Evolutionary conservation across 331 rosid genomes (phyloP).

Genomic region (Quercus lobata): DNA sequence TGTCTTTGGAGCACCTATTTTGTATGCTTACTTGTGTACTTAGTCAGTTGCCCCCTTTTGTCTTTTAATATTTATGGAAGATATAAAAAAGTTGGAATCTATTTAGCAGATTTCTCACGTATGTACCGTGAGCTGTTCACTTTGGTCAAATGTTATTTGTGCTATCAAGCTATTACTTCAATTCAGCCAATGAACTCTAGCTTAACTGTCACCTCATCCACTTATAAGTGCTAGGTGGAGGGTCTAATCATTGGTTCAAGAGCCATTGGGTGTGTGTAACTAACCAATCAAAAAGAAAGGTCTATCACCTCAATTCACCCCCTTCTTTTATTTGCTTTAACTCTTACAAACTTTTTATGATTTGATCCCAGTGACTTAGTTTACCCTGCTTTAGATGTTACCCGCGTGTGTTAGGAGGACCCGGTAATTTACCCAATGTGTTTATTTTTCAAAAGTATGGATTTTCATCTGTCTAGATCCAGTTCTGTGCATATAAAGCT

Average conservation of each 20-base stretch:
- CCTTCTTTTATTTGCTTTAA: no score
- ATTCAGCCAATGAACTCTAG: no score
- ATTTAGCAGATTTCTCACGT: background rate
- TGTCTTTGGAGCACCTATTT: background rate
- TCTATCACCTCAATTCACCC: no score
- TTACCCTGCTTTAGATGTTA: background rate
- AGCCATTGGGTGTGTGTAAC: no score
- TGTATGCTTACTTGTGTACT: no score
- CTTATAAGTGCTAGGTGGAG: no score
- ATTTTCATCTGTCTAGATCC: background rate
- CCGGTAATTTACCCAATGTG: background rate
- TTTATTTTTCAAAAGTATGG: background rate
- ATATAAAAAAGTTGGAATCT: background rate
- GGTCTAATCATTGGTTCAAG: no score
- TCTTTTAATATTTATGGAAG: background rate
- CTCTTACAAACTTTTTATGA: background rate
- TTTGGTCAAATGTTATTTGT: background rate
- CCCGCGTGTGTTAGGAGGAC: background rate
- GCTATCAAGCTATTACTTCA: no score
- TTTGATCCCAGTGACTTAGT: background rate
- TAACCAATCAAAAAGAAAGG: no score
- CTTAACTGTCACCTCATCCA: no score
- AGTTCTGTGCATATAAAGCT: background rate
- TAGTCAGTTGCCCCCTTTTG: background rate
- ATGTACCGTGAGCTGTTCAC: background rate